Percentiles rank a stretch among this genome's conserved stretches.
These are phyloP conservation scores for Leucaena leucocephala DNA, from an alignment of 306 rosid species.

Conservation along the genomic window DNA sequence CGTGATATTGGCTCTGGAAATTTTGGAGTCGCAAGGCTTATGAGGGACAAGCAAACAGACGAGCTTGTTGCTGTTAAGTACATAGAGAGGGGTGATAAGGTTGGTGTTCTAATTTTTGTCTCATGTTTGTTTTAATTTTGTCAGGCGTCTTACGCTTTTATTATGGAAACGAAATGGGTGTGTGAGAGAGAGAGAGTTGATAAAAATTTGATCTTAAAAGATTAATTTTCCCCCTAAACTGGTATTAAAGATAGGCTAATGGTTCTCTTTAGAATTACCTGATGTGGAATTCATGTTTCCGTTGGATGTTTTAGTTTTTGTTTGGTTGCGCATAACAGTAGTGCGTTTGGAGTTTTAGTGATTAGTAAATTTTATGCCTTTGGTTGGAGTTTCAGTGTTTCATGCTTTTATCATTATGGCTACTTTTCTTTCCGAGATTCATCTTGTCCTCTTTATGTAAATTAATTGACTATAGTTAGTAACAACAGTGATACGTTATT, in stretches of 20 bases:
- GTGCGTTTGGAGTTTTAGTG: neutral
- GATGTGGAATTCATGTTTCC: constrained; percentile 5
- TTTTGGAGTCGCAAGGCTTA: constrained; percentile 24
- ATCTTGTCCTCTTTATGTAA: neutral
- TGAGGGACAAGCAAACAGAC: constrained; percentile 24
- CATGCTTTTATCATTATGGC: neutral
- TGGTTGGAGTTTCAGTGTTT: neutral
- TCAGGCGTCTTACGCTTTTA: neutral
- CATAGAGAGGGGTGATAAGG: constrained; percentile 25
- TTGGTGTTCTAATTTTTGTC: neutral
- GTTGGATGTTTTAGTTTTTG: constrained; percentile 27
- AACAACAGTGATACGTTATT: neutral
- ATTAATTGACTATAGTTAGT: neutral
- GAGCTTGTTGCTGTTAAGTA: constrained; percentile 27
- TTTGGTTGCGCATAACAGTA: constrained; percentile 25
- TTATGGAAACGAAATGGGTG: neutral
- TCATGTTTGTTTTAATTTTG: neutral
- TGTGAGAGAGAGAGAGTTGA: neutral
- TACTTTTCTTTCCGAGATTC: neutral
- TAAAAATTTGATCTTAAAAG: neutral
- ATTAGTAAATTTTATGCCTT: neutral
- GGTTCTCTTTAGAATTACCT: neutral
- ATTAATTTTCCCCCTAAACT: neutral
- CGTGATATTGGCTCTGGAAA: constrained; percentile 28
- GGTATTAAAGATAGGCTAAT: neutral